Evolutionary conservation across 129 eudicot species (phyloP).

Genomic region (carrot (Daucus carota)): DNA sequence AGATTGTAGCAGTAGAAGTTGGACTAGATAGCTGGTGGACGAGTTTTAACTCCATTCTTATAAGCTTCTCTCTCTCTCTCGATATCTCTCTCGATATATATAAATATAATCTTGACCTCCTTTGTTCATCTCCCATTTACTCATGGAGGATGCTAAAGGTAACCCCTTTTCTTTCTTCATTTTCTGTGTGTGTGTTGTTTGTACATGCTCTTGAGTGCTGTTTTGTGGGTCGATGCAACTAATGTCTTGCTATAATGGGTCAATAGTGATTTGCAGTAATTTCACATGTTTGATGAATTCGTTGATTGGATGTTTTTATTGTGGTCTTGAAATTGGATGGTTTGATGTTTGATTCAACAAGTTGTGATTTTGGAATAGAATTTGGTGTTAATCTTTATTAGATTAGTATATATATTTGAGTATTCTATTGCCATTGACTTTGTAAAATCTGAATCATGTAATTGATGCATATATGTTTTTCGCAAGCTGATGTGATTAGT

Average conservation of each 20-base stretch:
- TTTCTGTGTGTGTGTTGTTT: background rate
- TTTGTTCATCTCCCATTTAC: background rate
- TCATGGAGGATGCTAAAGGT: slow-evolving; percentile 26
- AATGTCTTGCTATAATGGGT: background rate
- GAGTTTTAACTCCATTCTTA: background rate
- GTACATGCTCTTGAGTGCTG: too few species aligned
- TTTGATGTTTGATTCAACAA: background rate
- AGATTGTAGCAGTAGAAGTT: background rate
- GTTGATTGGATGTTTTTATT: background rate
- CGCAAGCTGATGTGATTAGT: background rate
- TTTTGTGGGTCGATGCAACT: background rate
- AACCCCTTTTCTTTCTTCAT: background rate
- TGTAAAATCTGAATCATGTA: background rate
- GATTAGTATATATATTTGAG: background rate
- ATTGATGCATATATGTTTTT: background rate
- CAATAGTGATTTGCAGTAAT: background rate
- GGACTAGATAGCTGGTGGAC: background rate
- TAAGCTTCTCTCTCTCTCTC: background rate
- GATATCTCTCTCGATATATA: background rate
- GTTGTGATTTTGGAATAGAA: too few species aligned
- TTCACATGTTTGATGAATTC: background rate
- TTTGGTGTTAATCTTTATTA: background rate
- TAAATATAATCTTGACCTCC: background rate
- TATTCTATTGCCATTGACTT: background rate
- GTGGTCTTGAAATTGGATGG: background rate